Evolutionary conservation across 1,139 yeast genomes (phyloP).

Genomic region (Candida sp.): DNA sequence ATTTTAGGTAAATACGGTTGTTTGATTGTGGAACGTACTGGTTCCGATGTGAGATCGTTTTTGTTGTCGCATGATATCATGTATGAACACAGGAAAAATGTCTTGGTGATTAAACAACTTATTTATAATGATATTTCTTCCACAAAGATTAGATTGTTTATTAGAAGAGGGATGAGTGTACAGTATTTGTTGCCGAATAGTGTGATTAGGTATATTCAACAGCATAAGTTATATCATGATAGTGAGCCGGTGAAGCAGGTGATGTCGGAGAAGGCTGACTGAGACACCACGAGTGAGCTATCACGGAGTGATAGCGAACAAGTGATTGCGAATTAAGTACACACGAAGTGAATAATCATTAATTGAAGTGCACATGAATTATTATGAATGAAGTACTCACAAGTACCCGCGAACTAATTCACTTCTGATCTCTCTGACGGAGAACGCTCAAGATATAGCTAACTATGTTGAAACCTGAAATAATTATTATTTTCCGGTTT

Average conservation of each 20-base stretch:
- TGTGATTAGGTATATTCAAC: conserved; percentile 92
- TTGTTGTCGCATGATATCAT: conserved; percentile 89
- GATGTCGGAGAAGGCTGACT: conserved; percentile 52
- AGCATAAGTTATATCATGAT: conserved; percentile 82
- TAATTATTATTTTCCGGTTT: too few relatives aligned
- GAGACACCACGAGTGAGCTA: conserved; percentile 1
- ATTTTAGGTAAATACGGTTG: conserved; percentile 96
- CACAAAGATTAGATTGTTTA: conserved; percentile 87
- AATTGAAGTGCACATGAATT: too few relatives aligned
- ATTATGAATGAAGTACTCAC: too few relatives aligned
- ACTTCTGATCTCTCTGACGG: too few relatives aligned
- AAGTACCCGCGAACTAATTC: too few relatives aligned
- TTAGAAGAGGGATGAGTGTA: conserved; percentile 94
- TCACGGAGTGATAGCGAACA: too few relatives aligned
- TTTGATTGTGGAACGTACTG: conserved; percentile 93
- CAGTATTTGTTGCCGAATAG: conserved; percentile 93
- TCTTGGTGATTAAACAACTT: conserved; percentile 89
- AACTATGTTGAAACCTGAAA: too few relatives aligned
- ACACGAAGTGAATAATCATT: too few relatives aligned
- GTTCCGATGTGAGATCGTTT: conserved; percentile 92
- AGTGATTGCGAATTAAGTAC: too few relatives aligned
- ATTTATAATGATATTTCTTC: conserved; percentile 96
- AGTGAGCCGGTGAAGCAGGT: conserved; percentile 95
- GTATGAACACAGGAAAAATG: conserved; percentile 95
- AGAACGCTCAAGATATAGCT: too few relatives aligned